Percentiles rank a stretch among this genome's conserved stretches.
These are phyloP conservation scores for Moesziomyces sp. DNA, from an alignment of 1,284 basidiomycete genomes.

Conservation along the genomic window DNA sequence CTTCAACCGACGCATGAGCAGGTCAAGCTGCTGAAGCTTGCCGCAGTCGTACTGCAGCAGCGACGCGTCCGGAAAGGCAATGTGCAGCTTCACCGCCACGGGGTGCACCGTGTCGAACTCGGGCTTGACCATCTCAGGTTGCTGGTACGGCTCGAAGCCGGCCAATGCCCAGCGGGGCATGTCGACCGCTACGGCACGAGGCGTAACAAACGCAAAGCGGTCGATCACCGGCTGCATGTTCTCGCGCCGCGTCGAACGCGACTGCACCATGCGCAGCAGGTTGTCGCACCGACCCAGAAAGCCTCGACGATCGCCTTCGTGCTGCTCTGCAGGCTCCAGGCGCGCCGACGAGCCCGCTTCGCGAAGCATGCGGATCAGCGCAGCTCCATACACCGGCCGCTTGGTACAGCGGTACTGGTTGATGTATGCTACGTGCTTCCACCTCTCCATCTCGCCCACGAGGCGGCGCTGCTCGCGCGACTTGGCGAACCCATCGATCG, in stretches of 20 bases:
- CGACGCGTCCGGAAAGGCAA: slow-evolving; percentile 91
- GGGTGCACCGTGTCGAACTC: slow-evolving; percentile 74
- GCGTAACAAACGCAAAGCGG: slow-evolving; percentile 85
- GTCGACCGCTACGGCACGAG: slow-evolving; percentile 81
- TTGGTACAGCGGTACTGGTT: slow-evolving; percentile 79
- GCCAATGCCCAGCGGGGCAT: slow-evolving; percentile 75
- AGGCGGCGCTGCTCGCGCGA: slow-evolving; percentile 75
- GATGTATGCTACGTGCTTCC: slow-evolving; percentile 78
- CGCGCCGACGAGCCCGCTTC: slow-evolving; percentile 17
- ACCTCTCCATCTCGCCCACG: slow-evolving; percentile 73
- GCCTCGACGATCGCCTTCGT: slow-evolving; percentile 68
- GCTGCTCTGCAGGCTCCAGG: slow-evolving; percentile 27
- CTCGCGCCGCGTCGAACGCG: slow-evolving; percentile 75
- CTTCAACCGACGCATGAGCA: slow-evolving; percentile 83
- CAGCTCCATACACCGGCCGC: slow-evolving; percentile 74
- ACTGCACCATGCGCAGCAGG: slow-evolving; percentile 69
- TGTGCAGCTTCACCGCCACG: slow-evolving; percentile 83
- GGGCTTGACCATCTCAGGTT: slow-evolving; percentile 48
- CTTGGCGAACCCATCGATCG: slow-evolving; percentile 77
- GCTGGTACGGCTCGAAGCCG: slow-evolving; percentile 65
- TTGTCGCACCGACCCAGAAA: slow-evolving; percentile 75
- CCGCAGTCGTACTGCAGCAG: slow-evolving; percentile 96
- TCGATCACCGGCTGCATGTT: slow-evolving; percentile 75
- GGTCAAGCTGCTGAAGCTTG: slow-evolving; percentile 86
- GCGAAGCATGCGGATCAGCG: slow-evolving; percentile 37